phyloP scores from a whole-genome alignment of 805 yeast species.

The Tetrapisispora namnaoensis region DNA sequence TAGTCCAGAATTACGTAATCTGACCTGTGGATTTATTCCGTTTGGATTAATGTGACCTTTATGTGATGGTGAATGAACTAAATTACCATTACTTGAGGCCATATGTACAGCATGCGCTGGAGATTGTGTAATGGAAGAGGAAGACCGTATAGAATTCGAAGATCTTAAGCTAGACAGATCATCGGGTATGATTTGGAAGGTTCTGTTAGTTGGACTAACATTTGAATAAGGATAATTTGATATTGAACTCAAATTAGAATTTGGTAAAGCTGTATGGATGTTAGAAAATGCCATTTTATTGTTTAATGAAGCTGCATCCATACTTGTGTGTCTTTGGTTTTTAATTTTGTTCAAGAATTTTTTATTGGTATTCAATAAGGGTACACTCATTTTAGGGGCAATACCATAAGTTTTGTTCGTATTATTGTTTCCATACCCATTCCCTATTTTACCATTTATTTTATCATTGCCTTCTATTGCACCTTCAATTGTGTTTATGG shows the following conservation, averaged over 20 bases:
- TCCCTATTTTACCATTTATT: neutral
- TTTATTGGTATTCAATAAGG: conserved; percentile 20
- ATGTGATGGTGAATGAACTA: conserved; percentile 1
- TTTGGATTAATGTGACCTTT: neutral
- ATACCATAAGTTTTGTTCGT: conserved; percentile 17
- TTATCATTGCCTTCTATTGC: conserved; percentile 1
- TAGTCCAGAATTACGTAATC: neutral
- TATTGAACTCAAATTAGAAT: neutral
- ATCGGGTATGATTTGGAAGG: conserved; percentile 4
- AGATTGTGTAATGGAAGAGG: conserved; percentile 13
- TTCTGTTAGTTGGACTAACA: conserved; percentile 1
- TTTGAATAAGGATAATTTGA: neutral
- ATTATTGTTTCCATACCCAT: neutral
- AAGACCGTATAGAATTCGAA: conserved; percentile 15
- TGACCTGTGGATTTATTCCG: neutral
- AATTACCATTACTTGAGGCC: conserved; percentile 11
- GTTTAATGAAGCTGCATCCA: conserved; percentile 19
- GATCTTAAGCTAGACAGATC: conserved; percentile 16
- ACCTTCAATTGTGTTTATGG: neutral
- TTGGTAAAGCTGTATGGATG: conserved; percentile 6
- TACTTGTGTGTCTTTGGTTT: conserved; percentile 27
- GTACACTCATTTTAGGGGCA: conserved; percentile 27
- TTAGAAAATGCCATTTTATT: neutral
- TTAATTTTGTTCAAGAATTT: conserved; percentile 19
- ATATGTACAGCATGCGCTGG: conserved; percentile 22